Conservation (phyloP, 1,284 basidiomycete species). For the Neonothopanus nambi region DNA sequence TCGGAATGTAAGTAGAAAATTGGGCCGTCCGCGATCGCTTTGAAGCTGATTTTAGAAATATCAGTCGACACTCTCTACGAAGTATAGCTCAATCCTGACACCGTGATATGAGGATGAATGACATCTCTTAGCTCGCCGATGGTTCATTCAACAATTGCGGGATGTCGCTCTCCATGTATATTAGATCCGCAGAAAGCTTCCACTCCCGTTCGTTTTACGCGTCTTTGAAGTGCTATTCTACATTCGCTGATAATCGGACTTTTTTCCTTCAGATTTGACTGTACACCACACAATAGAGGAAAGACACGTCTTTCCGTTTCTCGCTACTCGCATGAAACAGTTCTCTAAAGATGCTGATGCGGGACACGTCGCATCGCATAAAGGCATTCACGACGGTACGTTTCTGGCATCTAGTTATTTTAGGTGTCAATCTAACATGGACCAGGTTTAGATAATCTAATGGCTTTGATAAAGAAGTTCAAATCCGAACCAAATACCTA, state of each 20-base stretch:
- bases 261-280: slow-evolving; percentile 45
- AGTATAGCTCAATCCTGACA: too few relatives aligned
- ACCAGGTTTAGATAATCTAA: slow-evolving; percentile 56
- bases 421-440: neutral
- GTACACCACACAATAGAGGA: slow-evolving; percentile 72
- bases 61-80: slow-evolving; percentile 39
- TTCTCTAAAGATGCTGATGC: slow-evolving; percentile 50
- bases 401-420: neutral
- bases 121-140: slow-evolving; percentile 43
- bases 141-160: slow-evolving; percentile 49
- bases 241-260: neutral
- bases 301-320: slow-evolving; percentile 61
- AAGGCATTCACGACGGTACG: slow-evolving; percentile 65
- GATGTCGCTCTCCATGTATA: slow-evolving; percentile 43
- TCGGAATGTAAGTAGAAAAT: slow-evolving; percentile 22
- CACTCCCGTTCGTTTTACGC: slow-evolving; percentile 41
- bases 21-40: neutral
- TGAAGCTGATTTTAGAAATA: too few relatives aligned
- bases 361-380: slow-evolving; percentile 60
- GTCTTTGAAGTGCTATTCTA: neutral
- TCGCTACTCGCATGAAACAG: slow-evolving; percentile 61
- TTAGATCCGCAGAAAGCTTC: slow-evolving; percentile 44
- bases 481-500: slow-evolving; percentile 51
- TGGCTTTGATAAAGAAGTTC: slow-evolving; percentile 47
- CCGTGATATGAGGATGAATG: too few relatives aligned